phyloP scores from a whole-genome alignment of 2,329 filamentous ascomycete genomes.

The Chaetothyriales sp. region DNA sequence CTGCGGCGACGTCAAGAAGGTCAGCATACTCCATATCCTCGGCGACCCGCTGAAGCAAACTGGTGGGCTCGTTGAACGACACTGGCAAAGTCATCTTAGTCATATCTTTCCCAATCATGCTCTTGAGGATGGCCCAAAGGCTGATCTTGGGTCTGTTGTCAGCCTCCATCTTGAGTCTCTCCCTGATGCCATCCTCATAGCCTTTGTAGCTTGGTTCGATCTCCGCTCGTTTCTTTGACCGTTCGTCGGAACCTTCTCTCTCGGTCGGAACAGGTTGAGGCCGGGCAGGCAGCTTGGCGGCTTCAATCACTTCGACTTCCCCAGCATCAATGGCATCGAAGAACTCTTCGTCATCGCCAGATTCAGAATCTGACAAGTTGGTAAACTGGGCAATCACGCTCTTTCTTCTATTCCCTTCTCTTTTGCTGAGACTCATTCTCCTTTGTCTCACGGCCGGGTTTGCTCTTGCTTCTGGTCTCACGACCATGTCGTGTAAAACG shows the following conservation, averaged over 20 bases:
- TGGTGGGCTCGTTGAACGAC: conserved; percentile 97
- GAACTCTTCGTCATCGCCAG: conserved; percentile 80
- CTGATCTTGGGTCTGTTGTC: conserved; percentile 90
- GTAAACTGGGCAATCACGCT: conserved; percentile 56
- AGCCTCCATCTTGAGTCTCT: conserved; percentile 71
- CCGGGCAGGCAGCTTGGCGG: conserved; percentile 23
- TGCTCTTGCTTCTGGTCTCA: conserved; percentile 25
- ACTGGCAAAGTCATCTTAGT: conserved; percentile 98
- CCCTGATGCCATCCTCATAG: conserved; percentile 78
- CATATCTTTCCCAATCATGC: conserved; percentile 99
- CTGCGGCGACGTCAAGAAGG: conserved; percentile 75
- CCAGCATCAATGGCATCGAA: conserved; percentile 94
- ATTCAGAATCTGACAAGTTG: conserved; percentile 62
- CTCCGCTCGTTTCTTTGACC: conserved; percentile 42
- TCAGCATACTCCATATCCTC: conserved; percentile 98
- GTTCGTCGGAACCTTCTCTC: conserved; percentile 30
- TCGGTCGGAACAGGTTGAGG: conserved; percentile 20
- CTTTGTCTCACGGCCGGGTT: conserved; percentile 9
- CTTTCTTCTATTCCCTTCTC: conserved; percentile 42
- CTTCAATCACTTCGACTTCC: conserved; percentile 64
- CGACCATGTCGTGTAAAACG: conserved; percentile 23
- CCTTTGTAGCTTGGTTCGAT: conserved; percentile 70
- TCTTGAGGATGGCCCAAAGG: conserved; percentile 93
- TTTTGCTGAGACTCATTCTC: conserved; percentile 16
- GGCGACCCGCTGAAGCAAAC: conserved; percentile 80